Percentiles rank a stretch among this genome's conserved stretches.
phyloP scores from a whole-genome alignment of 2,329 filamentous ascomycete genomes.

The Thermoascus crustaceus region DNA sequence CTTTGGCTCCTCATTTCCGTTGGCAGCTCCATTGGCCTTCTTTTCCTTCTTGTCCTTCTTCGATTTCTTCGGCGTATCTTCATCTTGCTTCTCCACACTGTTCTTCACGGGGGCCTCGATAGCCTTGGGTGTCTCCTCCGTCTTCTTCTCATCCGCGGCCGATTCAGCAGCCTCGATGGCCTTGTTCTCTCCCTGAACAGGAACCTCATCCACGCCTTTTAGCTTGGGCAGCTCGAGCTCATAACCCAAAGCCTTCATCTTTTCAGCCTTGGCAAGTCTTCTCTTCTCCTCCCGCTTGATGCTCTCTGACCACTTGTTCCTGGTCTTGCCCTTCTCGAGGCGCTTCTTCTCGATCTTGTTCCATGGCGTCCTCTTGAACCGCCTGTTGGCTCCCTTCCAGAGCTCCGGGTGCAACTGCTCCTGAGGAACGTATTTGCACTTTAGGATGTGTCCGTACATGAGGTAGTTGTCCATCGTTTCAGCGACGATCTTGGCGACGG shows the following conservation, averaged over 20 bases:
- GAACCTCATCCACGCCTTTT: slow-evolving; percentile 53
- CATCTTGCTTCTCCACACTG: slow-evolving; percentile 15
- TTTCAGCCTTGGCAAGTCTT: slow-evolving; percentile 60
- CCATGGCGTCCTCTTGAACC: slow-evolving; percentile 82
- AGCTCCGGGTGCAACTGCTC: slow-evolving; percentile 72
- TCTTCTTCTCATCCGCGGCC: slow-evolving; percentile 12
- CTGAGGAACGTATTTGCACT: slow-evolving; percentile 69
- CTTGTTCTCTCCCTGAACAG: slow-evolving; percentile 31
- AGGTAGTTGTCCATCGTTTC: slow-evolving; percentile 98
- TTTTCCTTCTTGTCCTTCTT: slow-evolving; percentile 23
- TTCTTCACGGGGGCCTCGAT: slow-evolving; percentile 18
- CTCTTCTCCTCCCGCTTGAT: slow-evolving; percentile 64
- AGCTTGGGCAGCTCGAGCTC: slow-evolving; percentile 67
- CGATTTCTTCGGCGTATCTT: slow-evolving; percentile 26
- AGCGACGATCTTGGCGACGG: slow-evolving; percentile 83
- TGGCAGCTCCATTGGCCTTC: slow-evolving; percentile 3
- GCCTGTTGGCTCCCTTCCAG: slow-evolving; percentile 83
- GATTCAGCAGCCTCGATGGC: slow-evolving; percentile 26
- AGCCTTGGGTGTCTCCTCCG: slow-evolving; percentile 5
- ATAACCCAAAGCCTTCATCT: slow-evolving; percentile 74
- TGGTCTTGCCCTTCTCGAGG: slow-evolving; percentile 63
- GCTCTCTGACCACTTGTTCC: slow-evolving; percentile 70
- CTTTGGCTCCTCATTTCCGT: slow-evolving; percentile 3
- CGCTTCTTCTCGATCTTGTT: slow-evolving; percentile 74
- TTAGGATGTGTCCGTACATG: slow-evolving; percentile 86